Evolutionary conservation across 352 stramenopile genomes (phyloP), one percentile per base, ranked within the genome.

Genomic region (Globisporangium polare): DNA sequence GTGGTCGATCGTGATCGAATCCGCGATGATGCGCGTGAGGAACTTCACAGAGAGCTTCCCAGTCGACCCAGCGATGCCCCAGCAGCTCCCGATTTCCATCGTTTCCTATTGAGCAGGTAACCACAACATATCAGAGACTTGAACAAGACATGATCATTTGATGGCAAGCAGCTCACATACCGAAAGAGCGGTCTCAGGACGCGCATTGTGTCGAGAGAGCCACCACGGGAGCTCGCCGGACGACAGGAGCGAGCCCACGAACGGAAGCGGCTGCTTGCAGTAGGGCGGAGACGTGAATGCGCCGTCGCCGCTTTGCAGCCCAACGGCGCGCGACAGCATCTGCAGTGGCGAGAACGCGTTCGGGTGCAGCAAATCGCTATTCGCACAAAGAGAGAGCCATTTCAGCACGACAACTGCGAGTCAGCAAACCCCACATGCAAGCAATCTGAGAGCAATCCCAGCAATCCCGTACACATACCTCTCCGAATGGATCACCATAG

Each of bases 81-180:
- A 96, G 62, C 88, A 96, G 42, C 78, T 90, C 15, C 88, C 88
- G 15, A 95, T 83, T 60, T 92, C 86, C 66, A 89, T 90, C 17
- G 85, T 91, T 83, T 91, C 79, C 82, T 92, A 58, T 9, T 15
- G 18, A 33, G 29, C 29, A 33, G n/a, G n/a, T n/a, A n/a, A n/a
- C n/a, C n/a, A n/a, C n/a, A n/a, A n/a, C n/a, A n/a, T n/a, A n/a
- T n/a, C n/a, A n/a, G n/a, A n/a, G n/a, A n/a, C n/a, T n/a, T n/a
- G n/a, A n/a, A n/a, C n/a, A n/a, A n/a, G 24, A 29, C 6, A 33
- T 29, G 33, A 43, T 5, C 15, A 37, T 22, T 24, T 27, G 22
- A 20, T 20, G 56, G n/a, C 46, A 60, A 47, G 60, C 41, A 54
- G 10, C 5, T 18, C 18, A 66, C 75, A 51, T 69, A 93, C 86